Conservation (phyloP, 345 rosid species). For the Lenwebbia sp. region DNA sequence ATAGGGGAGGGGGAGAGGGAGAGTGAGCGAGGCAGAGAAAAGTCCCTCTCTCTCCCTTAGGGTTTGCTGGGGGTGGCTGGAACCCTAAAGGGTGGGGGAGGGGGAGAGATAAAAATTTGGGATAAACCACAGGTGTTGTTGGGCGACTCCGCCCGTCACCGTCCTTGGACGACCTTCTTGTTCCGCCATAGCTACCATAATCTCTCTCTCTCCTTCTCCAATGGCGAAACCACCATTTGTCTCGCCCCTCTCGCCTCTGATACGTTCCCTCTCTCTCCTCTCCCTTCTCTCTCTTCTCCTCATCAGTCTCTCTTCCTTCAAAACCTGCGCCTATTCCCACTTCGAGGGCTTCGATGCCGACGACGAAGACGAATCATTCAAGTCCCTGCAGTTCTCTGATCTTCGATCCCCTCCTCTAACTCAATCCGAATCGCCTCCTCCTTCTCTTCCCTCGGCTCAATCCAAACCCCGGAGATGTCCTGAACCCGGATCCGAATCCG, state of each 20-base stretch:
- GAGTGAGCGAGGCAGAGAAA: no score
- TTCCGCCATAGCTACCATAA: no score
- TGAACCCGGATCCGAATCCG: conserved; percentile 12
- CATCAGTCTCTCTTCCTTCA: conserved; percentile 7
- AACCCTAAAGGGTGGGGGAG: no score
- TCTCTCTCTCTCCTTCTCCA: background rate
- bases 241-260: background rate
- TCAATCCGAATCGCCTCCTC: conserved; percentile 22
- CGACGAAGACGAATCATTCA: conserved; percentile 36
- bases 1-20: no score
- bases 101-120: no score
- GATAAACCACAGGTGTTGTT: no score
- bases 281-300: conserved; percentile 12
- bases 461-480: background rate
- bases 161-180: no score
- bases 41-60: no score
- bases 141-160: no score
- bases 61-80: no score
- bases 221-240: background rate
- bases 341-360: conserved; percentile 93
- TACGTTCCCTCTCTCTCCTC: no score
- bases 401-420: conserved; percentile 49
- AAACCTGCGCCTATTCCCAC: conserved; percentile 40
- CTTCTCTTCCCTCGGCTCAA: background rate
- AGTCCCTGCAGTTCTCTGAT: conserved; percentile 22